Base-by-base conservation (phyloP, 1,284 basidiomycete species). In the Phellopilus nigrolimitatus region DNA sequence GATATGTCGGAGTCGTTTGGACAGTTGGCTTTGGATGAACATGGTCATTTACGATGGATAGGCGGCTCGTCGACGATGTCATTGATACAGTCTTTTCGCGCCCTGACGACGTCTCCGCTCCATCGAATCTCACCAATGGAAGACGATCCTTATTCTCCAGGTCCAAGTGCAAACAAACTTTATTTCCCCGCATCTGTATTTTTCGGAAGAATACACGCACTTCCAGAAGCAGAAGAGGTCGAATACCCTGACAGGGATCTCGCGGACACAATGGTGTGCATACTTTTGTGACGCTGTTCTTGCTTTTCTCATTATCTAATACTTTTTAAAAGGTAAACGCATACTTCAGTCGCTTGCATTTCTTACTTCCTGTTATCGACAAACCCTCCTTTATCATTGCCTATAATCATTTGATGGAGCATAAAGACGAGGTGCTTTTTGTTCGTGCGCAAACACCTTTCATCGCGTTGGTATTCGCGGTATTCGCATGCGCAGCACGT, bases 11-110 rank as follows among this genome's bases (percentile, higher is more conserved):
- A 91, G 63, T 82, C 85, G 22, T 85, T 90, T 62, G 91, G 90
- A 17, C 90, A 92, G 64, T 78, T 93, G 51, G 86, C 89, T 22
- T 74, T 91, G 41, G 91, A 94, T 61, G 91, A 93, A 65, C 84
- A 91, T 59, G 91, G 91, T 19, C 90, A 92, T 66, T 82, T 88
- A 72, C 82, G 91, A 56, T 94, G 91, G 91, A 93, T 94, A 60
- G 91, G 91, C 28, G 86, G 89, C 42, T 92, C 90, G 7, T 92
- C 89, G 22, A 91, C 91, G 8, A 87, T 94, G 81, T 89, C 90
- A 7, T 77, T 94, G 58, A 90, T 94, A 49, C 89, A 93, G 64
- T 90, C 88, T 3, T 93, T 94, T 71, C 82, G 80, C 52, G 79
- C 83, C 39, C 66, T 86, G 56, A 88, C 86, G 15, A 76, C 84